A percentile compares a stretch with the other conserved stretches of the same genome.
Conservation (phyloP, 2,329 filamentous ascomycete genomes). For the Fusarium bulbicola region DNA sequence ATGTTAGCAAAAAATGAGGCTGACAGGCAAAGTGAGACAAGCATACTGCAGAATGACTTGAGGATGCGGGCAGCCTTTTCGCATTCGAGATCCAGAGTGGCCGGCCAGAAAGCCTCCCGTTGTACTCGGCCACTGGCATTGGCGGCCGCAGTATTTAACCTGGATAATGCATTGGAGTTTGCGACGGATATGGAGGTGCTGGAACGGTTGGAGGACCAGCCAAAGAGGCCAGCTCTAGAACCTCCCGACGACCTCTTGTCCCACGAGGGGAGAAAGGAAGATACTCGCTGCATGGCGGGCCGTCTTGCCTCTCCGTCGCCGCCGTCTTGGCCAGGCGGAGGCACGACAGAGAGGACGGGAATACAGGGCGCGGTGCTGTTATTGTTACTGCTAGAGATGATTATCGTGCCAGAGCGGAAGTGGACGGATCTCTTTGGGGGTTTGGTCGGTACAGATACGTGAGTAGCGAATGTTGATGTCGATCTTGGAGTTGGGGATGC, state of each 20-base stretch:
- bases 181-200: conserved; percentile 43
- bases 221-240: conserved; percentile 49
- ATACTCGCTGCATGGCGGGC: conserved; percentile 56
- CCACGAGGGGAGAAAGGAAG: conserved; percentile 56
- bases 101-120: conserved; percentile 83
- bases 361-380: conserved; percentile 47
- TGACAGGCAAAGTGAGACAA: not conserved
- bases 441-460: conserved; percentile 22
- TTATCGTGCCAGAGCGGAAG: conserved; percentile 21
- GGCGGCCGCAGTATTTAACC: conserved; percentile 49
- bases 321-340: conserved; percentile 45
- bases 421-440: conserved; percentile 26
- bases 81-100: conserved; percentile 85
- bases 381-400: conserved; percentile 24
- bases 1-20: conserved; percentile 29
- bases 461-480: conserved; percentile 28
- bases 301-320: conserved; percentile 48
- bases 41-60: conserved; percentile 84
- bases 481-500: conserved; percentile 35
- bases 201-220: conserved; percentile 60
- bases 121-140: conserved; percentile 47
- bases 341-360: conserved; percentile 45
- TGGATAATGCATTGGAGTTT: conserved; percentile 40
- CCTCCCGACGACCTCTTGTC: conserved; percentile 52
- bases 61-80: conserved; percentile 92